Evolutionary conservation across 2,329 filamentous ascomycete genomes (phyloP), one percentile per base, ranked within the genome.

Genomic region (Colletotrichum orchidophilum): DNA sequence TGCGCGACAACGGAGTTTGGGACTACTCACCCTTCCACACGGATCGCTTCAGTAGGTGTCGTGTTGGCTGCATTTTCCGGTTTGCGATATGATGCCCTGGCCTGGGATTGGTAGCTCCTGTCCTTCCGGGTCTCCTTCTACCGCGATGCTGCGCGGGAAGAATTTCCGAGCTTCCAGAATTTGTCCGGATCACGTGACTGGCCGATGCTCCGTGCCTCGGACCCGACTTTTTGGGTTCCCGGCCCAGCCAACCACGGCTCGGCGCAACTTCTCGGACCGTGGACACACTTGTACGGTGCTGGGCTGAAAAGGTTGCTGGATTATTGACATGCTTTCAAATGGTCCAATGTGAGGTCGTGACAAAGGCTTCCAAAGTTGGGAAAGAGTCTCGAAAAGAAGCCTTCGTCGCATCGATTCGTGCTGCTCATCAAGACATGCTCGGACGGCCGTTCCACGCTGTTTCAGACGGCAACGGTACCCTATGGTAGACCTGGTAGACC

Each of bases 1-100:
- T 24, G 21, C 31, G 24, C 29, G 24, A 29, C 42, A 15, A 18
- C 11, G n/a, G n/a, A 12, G 26, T 15, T 35, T 12, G 13, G 2
- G 1, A 70, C 83, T 75, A 70, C 83, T 75, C 82, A 95, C 94
- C 94, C 88, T 97, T 97, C 94, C 94, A 97, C 78, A 95, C 91
- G 60, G 94, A 96, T 76, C 94, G 92, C 83, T 91, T 91, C 46
- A 93, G 80, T 21, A 94, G 87, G 77, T 85, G 86, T 78, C 90
- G 86, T 76, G 93, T 94, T 73, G 91, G 87, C 80, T 91, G 87
- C 93, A 95, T 95, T 78, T 76, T 84, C 52, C 52, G 33, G 58
- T 65, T 35, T 39, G 39, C 39, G 24, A 62, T 46, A 21, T 54
- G 58, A 21, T 63, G 59, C 35, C 66, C 53, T 62, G 64, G 39